A percentile compares a stretch with the other conserved stretches of the same genome.
Conservation (phyloP, 371 early-diverging fungal genomes). For the Zopfochytrium polystomum region DNA sequence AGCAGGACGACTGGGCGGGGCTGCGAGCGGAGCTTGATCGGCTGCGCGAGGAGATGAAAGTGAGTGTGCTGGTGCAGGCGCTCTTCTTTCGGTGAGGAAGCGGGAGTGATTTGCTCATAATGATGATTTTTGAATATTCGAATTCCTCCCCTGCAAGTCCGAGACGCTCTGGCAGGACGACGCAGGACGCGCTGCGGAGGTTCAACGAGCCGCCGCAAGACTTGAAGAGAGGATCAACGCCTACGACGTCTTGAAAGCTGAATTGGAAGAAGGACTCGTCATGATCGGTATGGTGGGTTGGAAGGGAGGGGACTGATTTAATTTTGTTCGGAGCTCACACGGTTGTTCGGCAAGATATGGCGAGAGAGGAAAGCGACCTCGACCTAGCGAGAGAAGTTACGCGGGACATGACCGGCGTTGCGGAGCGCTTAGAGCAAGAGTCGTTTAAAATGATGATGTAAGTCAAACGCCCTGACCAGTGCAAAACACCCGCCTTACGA, state of each 20-base stretch:
- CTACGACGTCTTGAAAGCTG: constrained; percentile 16
- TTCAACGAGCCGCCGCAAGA: constrained; percentile 32
- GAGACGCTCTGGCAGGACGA: constrained; percentile 38
- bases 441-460: constrained; percentile 41
- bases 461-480: neutral
- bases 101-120: too few relatives aligned
- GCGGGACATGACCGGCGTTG: constrained; percentile 30
- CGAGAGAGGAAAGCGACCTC: constrained; percentile 36
- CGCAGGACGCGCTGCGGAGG: constrained; percentile 30
- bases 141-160: constrained; percentile 9
- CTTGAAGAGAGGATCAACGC: constrained; percentile 25
- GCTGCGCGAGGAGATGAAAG: constrained; percentile 12
- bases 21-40: neutral
- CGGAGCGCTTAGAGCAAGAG: constrained; percentile 29
- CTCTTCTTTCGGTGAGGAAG: neutral
- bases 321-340: neutral
- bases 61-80: neutral
- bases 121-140: neutral
- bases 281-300: constrained; percentile 21
- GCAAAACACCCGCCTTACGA: neutral
- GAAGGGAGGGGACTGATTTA: constrained; percentile 2
- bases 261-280: constrained; percentile 19
- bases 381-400: constrained; percentile 30
- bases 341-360: constrained; percentile 24
- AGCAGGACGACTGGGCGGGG: constrained; percentile 22